A percentile compares a stretch with the other conserved stretches of the same genome.
These are phyloP conservation scores for Neofusicoccum ribis DNA, from an alignment of 2,329 filamentous ascomycete genomes.

Conservation along the genomic window DNA sequence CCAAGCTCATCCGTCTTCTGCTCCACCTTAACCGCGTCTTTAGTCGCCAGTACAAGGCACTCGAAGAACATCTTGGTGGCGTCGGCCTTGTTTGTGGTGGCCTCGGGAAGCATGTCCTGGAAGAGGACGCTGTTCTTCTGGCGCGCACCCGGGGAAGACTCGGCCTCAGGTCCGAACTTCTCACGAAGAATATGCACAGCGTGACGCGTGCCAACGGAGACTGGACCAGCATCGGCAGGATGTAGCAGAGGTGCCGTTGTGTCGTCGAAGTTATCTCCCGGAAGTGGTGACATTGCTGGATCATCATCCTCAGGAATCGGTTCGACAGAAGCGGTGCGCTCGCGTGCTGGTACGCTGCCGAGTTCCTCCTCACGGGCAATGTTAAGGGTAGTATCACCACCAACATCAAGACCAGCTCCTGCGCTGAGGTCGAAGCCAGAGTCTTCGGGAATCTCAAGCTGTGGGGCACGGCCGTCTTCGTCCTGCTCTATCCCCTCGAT, in stretches of 20 bases:
- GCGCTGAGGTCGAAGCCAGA: slow-evolving; percentile 38
- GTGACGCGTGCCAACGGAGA: slow-evolving; percentile 90
- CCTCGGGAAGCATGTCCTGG: slow-evolving; percentile 85
- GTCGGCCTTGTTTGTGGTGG: slow-evolving; percentile 77
- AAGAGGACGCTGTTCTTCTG: slow-evolving; percentile 79
- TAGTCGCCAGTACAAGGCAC: slow-evolving; percentile 90
- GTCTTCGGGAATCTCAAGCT: slow-evolving; percentile 58
- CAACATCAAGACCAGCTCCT: slow-evolving; percentile 44
- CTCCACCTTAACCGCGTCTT: slow-evolving; percentile 96
- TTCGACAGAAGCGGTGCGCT: slow-evolving; percentile 15
- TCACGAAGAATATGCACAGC: slow-evolving; percentile 93
- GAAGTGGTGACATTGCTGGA: slow-evolving; percentile 37
- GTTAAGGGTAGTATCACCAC: slow-evolving; percentile 32
- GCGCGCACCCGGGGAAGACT: slow-evolving; percentile 66
- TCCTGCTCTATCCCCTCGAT: slow-evolving; percentile 72
- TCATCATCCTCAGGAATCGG: slow-evolving; percentile 29
- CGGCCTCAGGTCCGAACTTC: slow-evolving; percentile 74
- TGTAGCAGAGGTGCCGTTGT: slow-evolving; percentile 74
- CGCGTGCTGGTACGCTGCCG: background rate
- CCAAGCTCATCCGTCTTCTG: slow-evolving; percentile 73
- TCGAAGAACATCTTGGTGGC: slow-evolving; percentile 99
- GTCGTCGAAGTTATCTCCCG: slow-evolving; percentile 71
- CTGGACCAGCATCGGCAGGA: slow-evolving; percentile 78
- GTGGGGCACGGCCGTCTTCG: slow-evolving; percentile 62
- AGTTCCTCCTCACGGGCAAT: slow-evolving; percentile 23